Percentiles rank a stretch among this genome's conserved stretches.
Evolutionary conservation across 495 filamentous ascomycete species (phyloP).

Genomic region (Penicillium manginii): DNA sequence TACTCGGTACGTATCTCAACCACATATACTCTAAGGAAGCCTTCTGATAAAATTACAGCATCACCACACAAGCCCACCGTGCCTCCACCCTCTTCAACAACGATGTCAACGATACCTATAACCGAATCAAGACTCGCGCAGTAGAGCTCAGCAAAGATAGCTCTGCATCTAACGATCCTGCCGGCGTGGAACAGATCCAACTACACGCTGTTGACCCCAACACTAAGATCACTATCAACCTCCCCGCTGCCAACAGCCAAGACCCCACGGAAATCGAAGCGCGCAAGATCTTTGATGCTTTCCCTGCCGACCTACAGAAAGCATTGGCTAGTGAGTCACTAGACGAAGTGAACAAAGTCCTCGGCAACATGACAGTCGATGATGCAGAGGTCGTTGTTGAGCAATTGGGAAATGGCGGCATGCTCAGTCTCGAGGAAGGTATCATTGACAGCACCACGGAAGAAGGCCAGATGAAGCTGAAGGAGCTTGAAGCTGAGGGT

Average conservation of each 20-base stretch:
- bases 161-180: constrained; percentile 65
- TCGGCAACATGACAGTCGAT: constrained; percentile 89
- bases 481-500: constrained; percentile 72
- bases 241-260: constrained; percentile 63
- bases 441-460: constrained; percentile 97
- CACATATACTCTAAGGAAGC: background rate
- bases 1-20: constrained; percentile 60
- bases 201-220: constrained; percentile 94
- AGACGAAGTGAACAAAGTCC: constrained; percentile 94
- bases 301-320: constrained; percentile 76
- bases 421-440: constrained; percentile 88
- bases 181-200: constrained; percentile 94
- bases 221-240: constrained; percentile 86
- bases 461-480: constrained; percentile 77
- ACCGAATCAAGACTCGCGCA: constrained; percentile 74
- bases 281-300: constrained; percentile 79
- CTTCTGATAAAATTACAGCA: constrained; percentile 50
- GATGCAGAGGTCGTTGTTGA: constrained; percentile 92
- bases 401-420: constrained; percentile 81
- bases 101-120: constrained; percentile 87
- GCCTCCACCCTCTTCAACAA: constrained; percentile 90
- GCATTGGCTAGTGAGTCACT: constrained; percentile 84
- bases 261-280: constrained; percentile 68
- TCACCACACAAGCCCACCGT: constrained; percentile 89
- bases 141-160: constrained; percentile 73